Base-by-base conservation (phyloP, 345 rosid species). In the Bruguiera sexangula region DNA sequence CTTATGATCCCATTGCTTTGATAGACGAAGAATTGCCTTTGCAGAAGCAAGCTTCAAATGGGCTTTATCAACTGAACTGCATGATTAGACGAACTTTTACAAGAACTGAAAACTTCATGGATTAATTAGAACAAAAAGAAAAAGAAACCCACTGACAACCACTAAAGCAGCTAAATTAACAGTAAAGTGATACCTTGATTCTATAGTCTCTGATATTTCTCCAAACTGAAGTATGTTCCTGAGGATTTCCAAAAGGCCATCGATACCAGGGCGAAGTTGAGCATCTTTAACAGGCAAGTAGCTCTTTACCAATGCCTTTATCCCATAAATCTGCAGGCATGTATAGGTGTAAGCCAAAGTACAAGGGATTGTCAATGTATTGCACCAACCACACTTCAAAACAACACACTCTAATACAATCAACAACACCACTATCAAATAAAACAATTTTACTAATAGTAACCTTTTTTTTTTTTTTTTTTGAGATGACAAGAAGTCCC, bases 1-100 rank as follows among this genome's bases (percentile, higher is more conserved):
- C 82, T 85, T 90, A 60, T 92, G 85, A 51, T 95, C 98, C 99
- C 99, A 95, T 62, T 82, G 89, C 77, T 81, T 89, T 43, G 97
- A 84, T 54, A 95, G 79, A 51, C 96, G 96, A 82, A 95, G 89
- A 82, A 92, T 84, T 27, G 96, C 96, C 85, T 95, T 95, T 16
- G 98, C 98, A 77, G 96, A 83, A 81, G 99, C 92, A 79, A 95
- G 88, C 84, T 80, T 88, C 82, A 95, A 78, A 77, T 95, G 98
- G 58, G 96, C 88, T 83, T 87, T 90, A 78, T 95, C 96, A 67
- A 88, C 88, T 74, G 75, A 78, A 68, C 99, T 95, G 96, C 71
- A 80, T 77, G 65, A 84, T 55, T 19, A 37, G 52, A 77, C 59
- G 43, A 69, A 60, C 6, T 59, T 61, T 64, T 6, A 65, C 37